A percentile compares a stretch with the other conserved stretches of the same genome.
Evolutionary conservation across 2,329 filamentous ascomycete species (phyloP).

Genomic region (Clonostachys rosea): DNA sequence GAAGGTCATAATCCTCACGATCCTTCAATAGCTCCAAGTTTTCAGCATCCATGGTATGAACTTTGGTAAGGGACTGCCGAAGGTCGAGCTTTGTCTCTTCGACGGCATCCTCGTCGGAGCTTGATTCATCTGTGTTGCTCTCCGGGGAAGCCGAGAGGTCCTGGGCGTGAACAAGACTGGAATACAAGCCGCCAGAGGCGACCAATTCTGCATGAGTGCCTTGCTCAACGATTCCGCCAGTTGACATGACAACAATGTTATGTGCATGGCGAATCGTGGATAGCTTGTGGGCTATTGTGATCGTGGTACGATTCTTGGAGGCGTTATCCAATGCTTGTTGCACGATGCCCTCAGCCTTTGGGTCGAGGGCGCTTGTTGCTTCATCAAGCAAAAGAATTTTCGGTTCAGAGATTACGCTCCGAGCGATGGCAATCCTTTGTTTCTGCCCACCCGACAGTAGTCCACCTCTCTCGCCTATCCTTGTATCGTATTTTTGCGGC

Average conservation of each 20-base stretch:
- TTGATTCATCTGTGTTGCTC: no score
- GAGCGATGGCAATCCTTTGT: constrained; percentile 55
- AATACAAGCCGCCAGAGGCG: constrained; percentile 5
- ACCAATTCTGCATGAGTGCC: constrained; percentile 15
- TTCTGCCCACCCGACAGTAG: constrained; percentile 61
- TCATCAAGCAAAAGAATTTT: constrained; percentile 57
- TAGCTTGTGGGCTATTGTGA: constrained; percentile 54
- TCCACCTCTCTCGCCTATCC: constrained; percentile 58
- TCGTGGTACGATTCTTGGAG: constrained; percentile 50
- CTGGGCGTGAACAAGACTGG: constrained; percentile 10
- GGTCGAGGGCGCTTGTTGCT: constrained; percentile 48
- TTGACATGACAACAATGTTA: constrained; percentile 53
- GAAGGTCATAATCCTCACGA: no score
- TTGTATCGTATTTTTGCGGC: constrained; percentile 42
- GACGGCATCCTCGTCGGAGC: no score
- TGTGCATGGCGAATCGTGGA: constrained; percentile 52
- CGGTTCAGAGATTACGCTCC: constrained; percentile 23
- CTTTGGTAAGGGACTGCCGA: no score
- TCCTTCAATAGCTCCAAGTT: no score
- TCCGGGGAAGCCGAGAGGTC: constrained; percentile 2
- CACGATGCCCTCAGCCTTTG: constrained; percentile 33
- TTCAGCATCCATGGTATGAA: no score
- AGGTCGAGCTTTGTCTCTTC: no score
- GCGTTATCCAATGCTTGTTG: constrained; percentile 44
- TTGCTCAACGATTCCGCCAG: constrained; percentile 50